Base-by-base conservation (phyloP, 495 filamentous ascomycete genomes). In the Penicillium canescens region DNA sequence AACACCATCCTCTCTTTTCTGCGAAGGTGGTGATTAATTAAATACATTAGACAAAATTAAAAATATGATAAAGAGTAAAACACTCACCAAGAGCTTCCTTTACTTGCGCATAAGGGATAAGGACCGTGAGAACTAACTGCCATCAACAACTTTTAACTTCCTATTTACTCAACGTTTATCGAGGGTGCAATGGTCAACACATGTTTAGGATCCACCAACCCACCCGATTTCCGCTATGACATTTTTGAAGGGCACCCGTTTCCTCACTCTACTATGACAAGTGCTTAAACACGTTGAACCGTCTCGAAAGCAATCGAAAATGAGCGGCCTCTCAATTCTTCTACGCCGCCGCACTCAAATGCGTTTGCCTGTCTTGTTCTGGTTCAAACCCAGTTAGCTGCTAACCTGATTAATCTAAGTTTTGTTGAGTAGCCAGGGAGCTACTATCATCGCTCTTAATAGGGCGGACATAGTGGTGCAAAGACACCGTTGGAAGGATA, bases 1-100 rank as follows among this genome's bases (percentile, higher is more conserved):
- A 48, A 48, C 45, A 26, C 45, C 35, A 38, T 48, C 45, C 44
- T 46, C 18, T 26, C 43, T 46, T 46, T 46, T 31, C 16, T 43
- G 41, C 41, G 18, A 14, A 43, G 24, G 41, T 38, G 45, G 45
- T 47, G 45, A 47, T 37, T 28, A 37, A 36, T 36, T 36, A 36
- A 36, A 47, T 21, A 9, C 18, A 28, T 24, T 9, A 43, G 16
- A 23, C 41, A 43, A 43, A 2, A 43, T 43, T 38, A 38, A 38
- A 13, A 12, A 38, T 16, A 38, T 38, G n/a, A n/a, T n/a, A n/a
- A n/a, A 38, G 11, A 38, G 24, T 26, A 26, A 26, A 26, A 26
- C 24, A 26, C 24, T 26, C 24, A 26, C 24, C 24, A 26, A 26
- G 24, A 26, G 24, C 24, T 26, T 26, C 24, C 24, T 26, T 26